Evolutionary conservation across 192 early-diverging fungal genomes (phyloP).

Genomic region (Podila horticola): DNA sequence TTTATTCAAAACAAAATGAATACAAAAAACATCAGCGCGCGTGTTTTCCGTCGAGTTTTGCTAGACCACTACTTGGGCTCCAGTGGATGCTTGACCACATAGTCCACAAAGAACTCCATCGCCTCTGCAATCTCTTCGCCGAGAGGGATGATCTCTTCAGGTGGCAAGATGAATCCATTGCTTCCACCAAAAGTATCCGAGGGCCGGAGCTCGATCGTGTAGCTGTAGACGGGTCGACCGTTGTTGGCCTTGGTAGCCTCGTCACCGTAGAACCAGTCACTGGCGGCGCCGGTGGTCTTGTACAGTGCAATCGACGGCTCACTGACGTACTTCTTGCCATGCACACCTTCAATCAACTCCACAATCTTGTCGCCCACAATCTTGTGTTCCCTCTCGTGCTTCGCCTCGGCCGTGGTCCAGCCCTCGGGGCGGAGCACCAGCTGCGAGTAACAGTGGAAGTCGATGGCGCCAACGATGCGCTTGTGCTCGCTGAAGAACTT

Average conservation of each 20-base stretch:
- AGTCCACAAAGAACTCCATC: slow-evolving; percentile 11
- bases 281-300: slow-evolving; percentile 60
- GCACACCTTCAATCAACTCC: slow-evolving; percentile 52
- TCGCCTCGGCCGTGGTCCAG: slow-evolving; percentile 21
- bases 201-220: slow-evolving; percentile 68
- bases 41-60: too few species aligned
- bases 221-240: slow-evolving; percentile 55
- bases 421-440: slow-evolving; percentile 68
- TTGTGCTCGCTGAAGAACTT: slow-evolving; percentile 60
- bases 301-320: slow-evolving; percentile 61
- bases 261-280: slow-evolving; percentile 66
- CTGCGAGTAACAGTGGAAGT: slow-evolving; percentile 69
- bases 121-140: slow-evolving; percentile 56
- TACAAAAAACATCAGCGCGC: too few species aligned
- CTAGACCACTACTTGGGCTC: neutral
- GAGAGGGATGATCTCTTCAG: slow-evolving; percentile 64
- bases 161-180: slow-evolving; percentile 66
- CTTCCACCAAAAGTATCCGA: slow-evolving; percentile 40
- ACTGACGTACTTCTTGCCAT: slow-evolving; percentile 60
- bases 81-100: slow-evolving; percentile 5
- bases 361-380: slow-evolving; percentile 54
- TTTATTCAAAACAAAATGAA: too few species aligned
- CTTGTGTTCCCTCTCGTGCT: slow-evolving; percentile 43
- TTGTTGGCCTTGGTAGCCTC: slow-evolving; percentile 30
- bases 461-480: slow-evolving; percentile 64